These are phyloP conservation scores for Nannochloris sp. DNA, from an alignment of 139 green algal genomes.

Conservation along the genomic window DNA sequence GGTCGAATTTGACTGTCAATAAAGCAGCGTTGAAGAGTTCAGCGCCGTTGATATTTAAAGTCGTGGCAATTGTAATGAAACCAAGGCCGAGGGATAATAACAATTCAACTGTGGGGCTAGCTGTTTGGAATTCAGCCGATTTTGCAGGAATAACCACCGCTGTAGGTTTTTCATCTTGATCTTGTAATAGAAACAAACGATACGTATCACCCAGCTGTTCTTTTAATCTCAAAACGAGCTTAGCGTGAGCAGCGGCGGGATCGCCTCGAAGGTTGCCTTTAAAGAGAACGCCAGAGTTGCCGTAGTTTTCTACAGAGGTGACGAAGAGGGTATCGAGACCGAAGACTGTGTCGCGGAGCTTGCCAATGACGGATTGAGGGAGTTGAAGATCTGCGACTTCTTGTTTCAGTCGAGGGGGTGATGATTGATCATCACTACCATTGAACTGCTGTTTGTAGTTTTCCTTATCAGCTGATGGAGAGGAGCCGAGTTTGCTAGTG, in stretches of 20 bases:
- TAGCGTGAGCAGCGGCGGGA: conserved; percentile 35
- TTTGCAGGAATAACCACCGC: conserved; percentile 47
- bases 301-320: conserved; percentile 60
- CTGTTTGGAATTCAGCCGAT: conserved; percentile 5
- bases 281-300: conserved; percentile 68
- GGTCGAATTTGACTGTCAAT: conserved; percentile 16
- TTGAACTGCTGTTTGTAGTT: too few relatives aligned
- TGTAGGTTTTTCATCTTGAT: conserved; percentile 63
- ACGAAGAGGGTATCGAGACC: conserved; percentile 86
- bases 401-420: too few relatives aligned
- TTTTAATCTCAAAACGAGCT: conserved; percentile 40
- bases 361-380: conserved; percentile 57
- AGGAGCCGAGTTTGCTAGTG: too few relatives aligned
- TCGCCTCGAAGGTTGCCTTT: conserved; percentile 76
- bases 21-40: conserved; percentile 44
- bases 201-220: conserved; percentile 51
- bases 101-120: conserved; percentile 15
- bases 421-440: too few relatives aligned
- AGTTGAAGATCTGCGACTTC: conserved; percentile 26
- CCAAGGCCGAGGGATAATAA: conserved; percentile 52
- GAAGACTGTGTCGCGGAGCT: conserved; percentile 67
- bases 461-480: too few relatives aligned
- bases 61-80: conserved; percentile 43
- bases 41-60: conserved; percentile 46
- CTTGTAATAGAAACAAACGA: conserved; percentile 61